Percentiles rank a stretch among this genome's conserved stretches.
Conservation (phyloP, 2,329 filamentous ascomycete species). For the Dactylonectria macrodidyma region DNA sequence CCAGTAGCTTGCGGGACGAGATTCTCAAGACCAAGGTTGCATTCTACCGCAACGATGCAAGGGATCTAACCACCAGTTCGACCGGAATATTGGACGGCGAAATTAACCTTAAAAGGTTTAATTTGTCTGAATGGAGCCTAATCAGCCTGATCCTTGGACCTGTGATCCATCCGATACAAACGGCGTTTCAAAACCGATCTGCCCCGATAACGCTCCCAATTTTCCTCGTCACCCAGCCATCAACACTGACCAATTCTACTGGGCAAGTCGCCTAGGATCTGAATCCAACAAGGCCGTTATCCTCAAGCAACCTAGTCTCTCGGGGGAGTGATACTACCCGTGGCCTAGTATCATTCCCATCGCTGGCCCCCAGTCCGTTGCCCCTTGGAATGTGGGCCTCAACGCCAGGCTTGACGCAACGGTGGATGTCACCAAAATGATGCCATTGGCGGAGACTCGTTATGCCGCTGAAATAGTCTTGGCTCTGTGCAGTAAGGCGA, state of each 20-base stretch:
- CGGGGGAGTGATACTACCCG: neutral
- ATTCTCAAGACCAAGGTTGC: neutral
- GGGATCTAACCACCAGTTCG: neutral
- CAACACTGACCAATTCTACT: neutral
- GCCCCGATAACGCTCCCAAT: constrained; percentile 1
- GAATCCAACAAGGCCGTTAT: neutral
- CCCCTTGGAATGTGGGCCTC: neutral
- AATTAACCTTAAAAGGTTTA: constrained; percentile 10
- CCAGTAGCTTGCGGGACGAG: too few species aligned
- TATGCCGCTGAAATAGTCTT: neutral
- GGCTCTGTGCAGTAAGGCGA: constrained; percentile 1
- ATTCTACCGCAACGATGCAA: neutral
- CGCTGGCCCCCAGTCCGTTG: neutral
- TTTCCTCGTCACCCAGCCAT: neutral
- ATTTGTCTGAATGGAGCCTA: neutral
- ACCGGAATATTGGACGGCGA: neutral
- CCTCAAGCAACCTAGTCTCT: neutral
- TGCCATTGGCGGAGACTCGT: neutral
- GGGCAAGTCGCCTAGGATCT: neutral
- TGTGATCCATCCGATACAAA: neutral
- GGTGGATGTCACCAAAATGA: neutral
- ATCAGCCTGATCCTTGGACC: too few species aligned
- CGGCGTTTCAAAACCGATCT: neutral
- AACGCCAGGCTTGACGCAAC: neutral
- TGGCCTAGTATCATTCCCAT: neutral